Evolutionary conservation across 2,329 filamentous ascomycete species (phyloP), one percentile per base, ranked within the genome.

Genomic region (Trichophaea hybrida): DNA sequence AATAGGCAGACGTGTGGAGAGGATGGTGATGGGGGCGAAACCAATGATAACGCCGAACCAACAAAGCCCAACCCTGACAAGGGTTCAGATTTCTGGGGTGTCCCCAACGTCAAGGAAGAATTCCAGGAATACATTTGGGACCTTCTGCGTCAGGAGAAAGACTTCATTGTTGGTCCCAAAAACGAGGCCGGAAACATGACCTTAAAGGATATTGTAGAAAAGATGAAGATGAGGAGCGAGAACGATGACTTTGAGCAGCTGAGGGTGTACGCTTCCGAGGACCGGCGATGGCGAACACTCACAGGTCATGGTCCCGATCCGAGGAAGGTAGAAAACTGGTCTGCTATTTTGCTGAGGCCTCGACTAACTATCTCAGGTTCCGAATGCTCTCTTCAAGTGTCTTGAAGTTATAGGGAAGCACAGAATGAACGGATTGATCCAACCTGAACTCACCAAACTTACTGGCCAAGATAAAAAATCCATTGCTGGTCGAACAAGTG

Each of bases 391-490:
- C 56, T 66, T 65, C 46, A 61, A 66, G 31, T 65, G 64, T 38
- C 64, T 66, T 2, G 61, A 61, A 37, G 64, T 64, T 6, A 66
- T 66, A 57, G 64, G 59, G 1, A 64, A 63, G 35, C 61, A 64
- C 12, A 77, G 75, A 55, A 72, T 74, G 6, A 71, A 76, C 5
- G 81, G 81, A 4, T 82, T 83, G 48, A 71, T 82, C 12, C 81
- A 84, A 69, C 78, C 78, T 44, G 80, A 83, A 60, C 73, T 83
- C 31, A 77, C 78, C 13, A 75, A 76, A 17, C 71, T 81, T 0
- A 79, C 79, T 10, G 75, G 76, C 24, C 81, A 83, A 68, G 81
- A 83, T 69, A 83, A 83, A 68, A 76, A 80, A 55, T 83, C 80
- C 1, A 75, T 83, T 1, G 80, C 81, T 2, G 80, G 78, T 59